Conservation (phyloP, 805 yeast genomes). For the Teunomyces tritomae region DNA sequence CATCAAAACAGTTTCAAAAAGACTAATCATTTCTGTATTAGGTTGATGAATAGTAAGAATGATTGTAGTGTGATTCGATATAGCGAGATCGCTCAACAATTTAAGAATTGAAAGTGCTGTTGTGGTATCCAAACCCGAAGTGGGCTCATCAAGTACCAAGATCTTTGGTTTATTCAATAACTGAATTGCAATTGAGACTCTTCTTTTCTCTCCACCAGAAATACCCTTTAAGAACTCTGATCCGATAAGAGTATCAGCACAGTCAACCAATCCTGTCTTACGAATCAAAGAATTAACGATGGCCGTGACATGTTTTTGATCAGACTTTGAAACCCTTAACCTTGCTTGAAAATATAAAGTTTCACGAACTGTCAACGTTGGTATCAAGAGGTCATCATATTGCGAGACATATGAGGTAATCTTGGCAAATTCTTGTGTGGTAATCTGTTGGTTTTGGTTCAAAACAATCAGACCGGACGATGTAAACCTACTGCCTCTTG, state of each 20-base stretch:
- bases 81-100: constrained; percentile 18
- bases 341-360: constrained; percentile 24
- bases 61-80: constrained; percentile 18
- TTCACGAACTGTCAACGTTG: constrained; percentile 26
- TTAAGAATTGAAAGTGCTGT: constrained; percentile 20
- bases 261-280: constrained; percentile 22
- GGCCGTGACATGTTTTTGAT: constrained; percentile 15
- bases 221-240: constrained; percentile 21
- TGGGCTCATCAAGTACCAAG: constrained; percentile 26
- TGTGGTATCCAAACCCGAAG: constrained; percentile 26
- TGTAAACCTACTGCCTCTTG: constrained; percentile 11
- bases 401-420: constrained; percentile 25
- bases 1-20: constrained; percentile 20
- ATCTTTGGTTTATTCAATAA: constrained; percentile 22
- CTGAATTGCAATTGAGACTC: constrained; percentile 28
- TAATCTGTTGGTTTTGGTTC: constrained; percentile 14
- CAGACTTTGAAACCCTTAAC: constrained; percentile 18
- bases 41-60: constrained; percentile 28
- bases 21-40: constrained; percentile 18
- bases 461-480: constrained; percentile 15
- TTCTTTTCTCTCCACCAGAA: constrained; percentile 28
- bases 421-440: constrained; percentile 14
- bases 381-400: constrained; percentile 20
- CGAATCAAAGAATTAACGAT: constrained; percentile 17
- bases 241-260: constrained; percentile 27